Evolutionary conservation across 2,329 filamentous ascomycete genomes (phyloP).

Genomic region (Clonostachys rhizophaga): DNA sequence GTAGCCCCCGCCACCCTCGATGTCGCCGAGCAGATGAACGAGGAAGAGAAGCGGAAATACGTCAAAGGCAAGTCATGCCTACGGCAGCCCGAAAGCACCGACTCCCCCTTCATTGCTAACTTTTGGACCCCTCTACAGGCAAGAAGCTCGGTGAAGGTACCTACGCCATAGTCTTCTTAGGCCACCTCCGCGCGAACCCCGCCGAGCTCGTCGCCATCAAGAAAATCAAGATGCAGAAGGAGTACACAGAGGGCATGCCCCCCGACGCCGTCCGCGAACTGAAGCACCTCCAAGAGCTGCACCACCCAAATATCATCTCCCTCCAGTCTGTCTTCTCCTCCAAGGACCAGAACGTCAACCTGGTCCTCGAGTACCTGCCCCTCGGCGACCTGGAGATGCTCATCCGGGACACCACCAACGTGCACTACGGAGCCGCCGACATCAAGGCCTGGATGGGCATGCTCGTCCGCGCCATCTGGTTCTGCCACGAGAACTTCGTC

Average conservation of each 20-base stretch:
- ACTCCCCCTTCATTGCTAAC: background rate
- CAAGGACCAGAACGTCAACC: constrained; percentile 93
- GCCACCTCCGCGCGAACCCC: constrained; percentile 71
- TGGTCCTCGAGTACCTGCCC: constrained; percentile 91
- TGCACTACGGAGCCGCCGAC: constrained; percentile 82
- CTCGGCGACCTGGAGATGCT: constrained; percentile 94
- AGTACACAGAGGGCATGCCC: constrained; percentile 86
- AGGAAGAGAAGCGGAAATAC: constrained; percentile 81
- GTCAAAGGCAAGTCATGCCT: constrained; percentile 62
- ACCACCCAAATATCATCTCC: constrained; percentile 92
- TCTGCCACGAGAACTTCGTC: constrained; percentile 92
- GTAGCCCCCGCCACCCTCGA: constrained; percentile 37
- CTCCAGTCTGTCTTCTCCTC: constrained; percentile 91
- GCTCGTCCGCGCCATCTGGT: constrained; percentile 90
- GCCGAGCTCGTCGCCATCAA: constrained; percentile 81
- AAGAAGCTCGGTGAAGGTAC: constrained; percentile 94
- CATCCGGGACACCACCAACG: constrained; percentile 74
- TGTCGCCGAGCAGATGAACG: constrained; percentile 76
- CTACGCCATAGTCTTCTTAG: constrained; percentile 92
- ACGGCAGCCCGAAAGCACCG: background rate
- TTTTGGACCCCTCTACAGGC: constrained; percentile 38
- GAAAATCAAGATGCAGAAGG: constrained; percentile 83
- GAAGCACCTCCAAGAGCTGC: constrained; percentile 89
- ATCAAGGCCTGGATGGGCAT: constrained; percentile 99
- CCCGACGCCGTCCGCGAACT: constrained; percentile 95